Evolutionary conservation across 768 basidiomycete genomes (phyloP).

Genomic region (Pleurotus tuoliensis): DNA sequence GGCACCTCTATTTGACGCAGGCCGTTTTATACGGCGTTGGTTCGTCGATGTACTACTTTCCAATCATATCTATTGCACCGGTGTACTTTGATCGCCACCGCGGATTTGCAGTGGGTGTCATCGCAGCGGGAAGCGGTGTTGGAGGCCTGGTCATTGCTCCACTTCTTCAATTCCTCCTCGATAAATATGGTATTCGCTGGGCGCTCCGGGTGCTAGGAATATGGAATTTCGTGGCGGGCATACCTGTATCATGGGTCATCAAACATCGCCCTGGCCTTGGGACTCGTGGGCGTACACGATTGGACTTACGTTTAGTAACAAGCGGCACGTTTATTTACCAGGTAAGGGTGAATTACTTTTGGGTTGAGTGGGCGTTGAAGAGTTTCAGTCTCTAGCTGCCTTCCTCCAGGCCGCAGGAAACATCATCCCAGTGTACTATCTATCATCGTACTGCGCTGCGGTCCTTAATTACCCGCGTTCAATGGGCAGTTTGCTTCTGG

Average conservation of each 20-base stretch:
- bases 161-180: slow-evolving; percentile 30
- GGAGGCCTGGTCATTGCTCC: slow-evolving; percentile 42
- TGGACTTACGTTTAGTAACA: slow-evolving; percentile 32
- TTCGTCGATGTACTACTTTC: slow-evolving; percentile 41
- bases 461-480: slow-evolving; percentile 33
- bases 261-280: slow-evolving; percentile 21
- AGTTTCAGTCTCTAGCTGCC: slow-evolving; percentile 30
- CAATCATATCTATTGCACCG: slow-evolving; percentile 39
- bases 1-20: slow-evolving; percentile 41
- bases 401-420: slow-evolving; percentile 43
- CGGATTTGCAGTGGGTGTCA: slow-evolving; percentile 40
- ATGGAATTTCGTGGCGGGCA: slow-evolving; percentile 34
- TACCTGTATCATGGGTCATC: slow-evolving; percentile 33
- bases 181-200: slow-evolving; percentile 28
- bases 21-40: slow-evolving; percentile 38
- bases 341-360: slow-evolving; percentile 13
- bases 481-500: slow-evolving; percentile 34
- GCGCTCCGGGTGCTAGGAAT: slow-evolving; percentile 35
- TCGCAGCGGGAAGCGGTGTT: slow-evolving; percentile 36
- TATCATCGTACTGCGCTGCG: slow-evolving; percentile 36
- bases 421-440: slow-evolving; percentile 39
- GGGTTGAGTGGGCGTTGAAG: background rate
- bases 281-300: slow-evolving; percentile 20
- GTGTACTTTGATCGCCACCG: slow-evolving; percentile 39
- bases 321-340: slow-evolving; percentile 39